Evolutionary conservation across 345 rosid species (phyloP), one percentile per base, ranked within the genome.

Genomic region (Carallia pectinifolia): DNA sequence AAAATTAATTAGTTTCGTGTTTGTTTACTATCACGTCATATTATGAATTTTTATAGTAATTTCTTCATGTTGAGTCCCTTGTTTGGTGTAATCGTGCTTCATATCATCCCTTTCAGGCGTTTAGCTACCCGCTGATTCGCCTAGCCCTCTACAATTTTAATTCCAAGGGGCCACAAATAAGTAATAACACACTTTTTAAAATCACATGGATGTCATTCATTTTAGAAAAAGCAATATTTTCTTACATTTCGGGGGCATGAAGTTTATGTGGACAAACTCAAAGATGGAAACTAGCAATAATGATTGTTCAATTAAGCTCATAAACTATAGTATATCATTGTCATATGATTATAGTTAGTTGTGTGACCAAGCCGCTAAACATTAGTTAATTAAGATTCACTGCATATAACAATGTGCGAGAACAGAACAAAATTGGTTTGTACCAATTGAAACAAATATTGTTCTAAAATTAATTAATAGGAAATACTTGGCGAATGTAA

Each of bases 221-320:
- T 12, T 7, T 4, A 72, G 33, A 48, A 44, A 12, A 65, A 8
- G 27, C 58, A 8, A 29, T 59, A 18, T 5, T 59, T 64, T 50
- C 52, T 44, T 17, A 30, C 5, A 18, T 53, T 70, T 72, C 73
- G 74, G 69, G 61, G 77, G 75, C 61, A 60, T 50, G 27, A 58
- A 37, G 30, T 44, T 12, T 15, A 66, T 29, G 36, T 13, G 3
- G 73, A 75, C 82, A 76, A 71, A 15, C 69, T 48, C 75, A 44
- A 73, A 80, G 70, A 60, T 38, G 63, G 70, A 76, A 71, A 37
- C 39, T n/a, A 70, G 29, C 69, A 64, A 56, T 71, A 55, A 54
- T 73, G 9, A 34, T 10, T 63, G 19, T 23, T 58, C 27, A 54
- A 68, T 3, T 19, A 19, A 52, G 54, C 53, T 58, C 1, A 38